A percentile compares a stretch with the other conserved stretches of the same genome.
Evolutionary conservation across 2,329 filamentous ascomycete genomes (phyloP).

Genomic region (Epichloe baconii): DNA sequence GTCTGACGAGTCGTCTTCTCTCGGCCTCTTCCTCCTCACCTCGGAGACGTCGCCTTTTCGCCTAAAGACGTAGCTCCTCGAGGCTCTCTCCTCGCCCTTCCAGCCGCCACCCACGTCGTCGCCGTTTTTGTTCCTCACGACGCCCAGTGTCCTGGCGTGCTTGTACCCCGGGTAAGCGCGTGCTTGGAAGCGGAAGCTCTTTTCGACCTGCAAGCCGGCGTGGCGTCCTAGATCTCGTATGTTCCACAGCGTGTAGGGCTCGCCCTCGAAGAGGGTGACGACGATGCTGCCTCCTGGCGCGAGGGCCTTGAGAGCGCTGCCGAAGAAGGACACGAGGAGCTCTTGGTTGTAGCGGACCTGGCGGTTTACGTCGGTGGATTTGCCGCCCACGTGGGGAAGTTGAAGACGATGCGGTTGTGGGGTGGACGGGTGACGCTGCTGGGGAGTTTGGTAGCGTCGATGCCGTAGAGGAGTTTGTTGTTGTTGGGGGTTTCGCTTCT

Average conservation of each 20-base stretch:
- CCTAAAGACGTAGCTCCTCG: slow-evolving; percentile 50
- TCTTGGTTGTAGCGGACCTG: slow-evolving; percentile 89
- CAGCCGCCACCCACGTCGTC: slow-evolving; percentile 27
- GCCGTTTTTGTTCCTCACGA: slow-evolving; percentile 36
- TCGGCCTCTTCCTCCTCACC: slow-evolving; percentile 19
- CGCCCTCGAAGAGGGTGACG: slow-evolving; percentile 82
- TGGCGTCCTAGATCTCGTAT: slow-evolving; percentile 76
- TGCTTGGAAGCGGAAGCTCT: slow-evolving; percentile 57
- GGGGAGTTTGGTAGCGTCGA: slow-evolving; percentile 23
- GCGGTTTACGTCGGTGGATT: slow-evolving; percentile 83
- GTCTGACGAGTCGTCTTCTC: slow-evolving; percentile 3
- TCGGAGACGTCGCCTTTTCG: slow-evolving; percentile 37
- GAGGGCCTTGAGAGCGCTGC: slow-evolving; percentile 28
- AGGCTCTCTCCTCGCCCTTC: slow-evolving; percentile 29
- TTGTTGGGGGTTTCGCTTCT: slow-evolving; percentile 5
- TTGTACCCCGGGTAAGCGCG: slow-evolving; percentile 58
- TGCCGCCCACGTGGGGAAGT: slow-evolving; percentile 91
- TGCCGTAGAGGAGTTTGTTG: slow-evolving; percentile 11
- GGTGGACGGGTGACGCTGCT: slow-evolving; percentile 37
- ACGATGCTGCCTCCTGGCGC: slow-evolving; percentile 48
- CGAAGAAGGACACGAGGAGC: slow-evolving; percentile 58
- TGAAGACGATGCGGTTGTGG: slow-evolving; percentile 79
- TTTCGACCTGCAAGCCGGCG: slow-evolving; percentile 53
- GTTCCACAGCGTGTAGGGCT: slow-evolving; percentile 95
- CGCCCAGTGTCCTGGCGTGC: slow-evolving; percentile 61